Evolutionary conservation across 768 basidiomycete species (phyloP).

Genomic region (Rhodosporidiobolus odoratus): DNA sequence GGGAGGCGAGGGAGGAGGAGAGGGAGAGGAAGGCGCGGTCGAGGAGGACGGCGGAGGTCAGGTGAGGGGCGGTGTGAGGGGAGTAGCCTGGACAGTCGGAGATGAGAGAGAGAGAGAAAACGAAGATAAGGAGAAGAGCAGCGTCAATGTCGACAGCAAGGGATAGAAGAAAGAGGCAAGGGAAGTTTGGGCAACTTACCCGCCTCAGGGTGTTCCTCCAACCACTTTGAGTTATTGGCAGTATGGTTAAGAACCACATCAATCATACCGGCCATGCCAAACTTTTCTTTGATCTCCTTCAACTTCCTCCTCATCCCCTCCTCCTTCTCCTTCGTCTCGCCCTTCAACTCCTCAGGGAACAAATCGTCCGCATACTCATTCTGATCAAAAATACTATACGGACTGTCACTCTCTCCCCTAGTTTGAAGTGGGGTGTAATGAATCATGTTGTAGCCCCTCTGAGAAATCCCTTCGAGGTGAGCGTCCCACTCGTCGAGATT

Average conservation of each 20-base stretch:
- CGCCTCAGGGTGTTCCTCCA: conserved; percentile 89
- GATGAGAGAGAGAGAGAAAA: not conserved
- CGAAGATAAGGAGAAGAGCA: not conserved
- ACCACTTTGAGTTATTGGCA: conserved; percentile 86
- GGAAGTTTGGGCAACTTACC: no score
- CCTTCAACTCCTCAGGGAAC: conserved; percentile 49
- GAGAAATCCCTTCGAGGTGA: conserved; percentile 74
- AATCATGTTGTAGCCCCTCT: conserved; percentile 94
- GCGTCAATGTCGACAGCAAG: not conserved
- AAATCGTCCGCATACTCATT: conserved; percentile 71
- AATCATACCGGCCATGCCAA: conserved; percentile 79
- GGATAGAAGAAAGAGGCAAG: not conserved
- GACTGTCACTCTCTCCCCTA: conserved; percentile 79
- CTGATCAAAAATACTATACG: conserved; percentile 90
- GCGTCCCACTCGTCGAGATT: conserved; percentile 67
- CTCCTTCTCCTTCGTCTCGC: conserved; percentile 40
- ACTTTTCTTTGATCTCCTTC: conserved; percentile 69
- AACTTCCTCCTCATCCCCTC: conserved; percentile 52
- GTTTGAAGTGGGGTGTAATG: conserved; percentile 95
- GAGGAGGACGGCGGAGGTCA: conserved; percentile 84
- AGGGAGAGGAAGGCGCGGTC: conserved; percentile 81
- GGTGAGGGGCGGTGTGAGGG: conserved; percentile 80
- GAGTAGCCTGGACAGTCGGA: conserved; percentile 63
- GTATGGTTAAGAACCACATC: conserved; percentile 98
- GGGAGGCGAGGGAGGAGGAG: conserved; percentile 60